Conservation (phyloP, 2,329 filamentous ascomycete species). For the Dothistroma septosporum region DNA sequence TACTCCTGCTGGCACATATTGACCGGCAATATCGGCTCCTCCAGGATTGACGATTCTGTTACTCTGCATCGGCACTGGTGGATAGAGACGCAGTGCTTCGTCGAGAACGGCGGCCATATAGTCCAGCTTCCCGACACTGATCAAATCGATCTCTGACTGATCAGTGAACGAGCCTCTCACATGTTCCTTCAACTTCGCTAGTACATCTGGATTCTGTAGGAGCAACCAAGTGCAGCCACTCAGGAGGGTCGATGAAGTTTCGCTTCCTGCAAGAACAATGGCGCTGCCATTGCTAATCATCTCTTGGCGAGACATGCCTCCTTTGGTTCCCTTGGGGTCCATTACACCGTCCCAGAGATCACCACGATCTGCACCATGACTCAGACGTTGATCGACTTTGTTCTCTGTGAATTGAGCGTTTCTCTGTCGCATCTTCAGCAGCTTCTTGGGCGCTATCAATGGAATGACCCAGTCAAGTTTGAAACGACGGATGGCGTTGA, state of each 20-base stretch:
- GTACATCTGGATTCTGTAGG: constrained; percentile 56
- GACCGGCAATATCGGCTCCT: constrained; percentile 10
- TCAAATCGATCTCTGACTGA: constrained; percentile 35
- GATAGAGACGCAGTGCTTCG: constrained; percentile 37
- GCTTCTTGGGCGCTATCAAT: constrained; percentile 1
- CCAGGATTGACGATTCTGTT: constrained; percentile 22
- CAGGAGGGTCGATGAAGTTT: constrained; percentile 72
- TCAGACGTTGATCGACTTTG: background rate
- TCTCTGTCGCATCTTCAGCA: background rate
- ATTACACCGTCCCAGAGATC: constrained; percentile 1
- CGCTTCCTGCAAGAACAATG: constrained; percentile 67
- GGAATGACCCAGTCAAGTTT: constrained; percentile 1
- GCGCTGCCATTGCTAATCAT: constrained; percentile 46
- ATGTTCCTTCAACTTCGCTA: constrained; percentile 55
- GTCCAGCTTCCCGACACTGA: constrained; percentile 32
- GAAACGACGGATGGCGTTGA: constrained; percentile 1
- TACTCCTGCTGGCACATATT: constrained; percentile 2
- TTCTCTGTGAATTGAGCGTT: background rate
- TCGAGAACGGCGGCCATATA: constrained; percentile 39
- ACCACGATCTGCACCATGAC: background rate
- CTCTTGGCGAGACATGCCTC: background rate
- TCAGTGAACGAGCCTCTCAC: constrained; percentile 39
- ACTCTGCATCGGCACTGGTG: constrained; percentile 33
- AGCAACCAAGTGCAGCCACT: constrained; percentile 68
- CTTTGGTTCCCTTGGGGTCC: background rate